A percentile compares a stretch with the other conserved stretches of the same genome.
Conservation (phyloP, 495 filamentous ascomycete species). For the Lophiotrema nucula region DNA sequence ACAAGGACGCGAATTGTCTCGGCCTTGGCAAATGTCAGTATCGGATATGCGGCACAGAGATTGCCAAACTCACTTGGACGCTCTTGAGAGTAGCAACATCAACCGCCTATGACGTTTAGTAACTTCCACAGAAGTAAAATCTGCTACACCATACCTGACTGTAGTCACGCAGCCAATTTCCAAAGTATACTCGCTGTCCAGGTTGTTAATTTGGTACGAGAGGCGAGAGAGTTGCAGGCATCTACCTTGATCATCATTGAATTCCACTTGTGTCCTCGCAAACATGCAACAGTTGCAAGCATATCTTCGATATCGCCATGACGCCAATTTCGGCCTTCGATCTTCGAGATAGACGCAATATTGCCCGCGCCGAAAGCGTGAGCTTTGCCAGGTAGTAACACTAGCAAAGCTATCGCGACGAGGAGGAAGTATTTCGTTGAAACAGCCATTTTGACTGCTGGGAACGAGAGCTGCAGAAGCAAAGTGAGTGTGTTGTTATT, state of each 20-base stretch:
- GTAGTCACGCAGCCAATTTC: conserved; percentile 56
- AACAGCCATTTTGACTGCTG: conserved; percentile 16
- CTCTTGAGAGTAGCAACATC: conserved; percentile 89
- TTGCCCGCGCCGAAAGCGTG: conserved; percentile 93
- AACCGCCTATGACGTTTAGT: conserved; percentile 67
- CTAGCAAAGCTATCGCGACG: conserved; percentile 42
- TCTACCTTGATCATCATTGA: conserved; percentile 70
- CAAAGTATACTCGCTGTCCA: conserved; percentile 78
- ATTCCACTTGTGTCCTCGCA: conserved; percentile 93
- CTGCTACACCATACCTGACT: conserved; percentile 13
- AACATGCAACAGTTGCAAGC: conserved; percentile 82
- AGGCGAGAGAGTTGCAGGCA: neutral
- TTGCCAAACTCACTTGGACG: conserved; percentile 53
- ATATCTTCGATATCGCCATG: conserved; percentile 94
- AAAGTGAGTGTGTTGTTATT: too few species aligned
- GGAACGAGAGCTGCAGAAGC: conserved; percentile 1
- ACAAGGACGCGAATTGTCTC: conserved; percentile 86
- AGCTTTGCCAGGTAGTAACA: conserved; percentile 62
- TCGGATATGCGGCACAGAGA: neutral
- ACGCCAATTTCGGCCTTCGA: conserved; percentile 94
- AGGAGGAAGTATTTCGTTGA: conserved; percentile 33
- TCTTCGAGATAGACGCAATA: conserved; percentile 86
- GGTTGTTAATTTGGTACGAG: neutral
- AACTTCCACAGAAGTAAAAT: neutral
- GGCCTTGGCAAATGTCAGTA: conserved; percentile 45